These are phyloP conservation scores for Trichosporon asahii DNA, from an alignment of 1,284 basidiomycete genomes.

Conservation along the genomic window DNA sequence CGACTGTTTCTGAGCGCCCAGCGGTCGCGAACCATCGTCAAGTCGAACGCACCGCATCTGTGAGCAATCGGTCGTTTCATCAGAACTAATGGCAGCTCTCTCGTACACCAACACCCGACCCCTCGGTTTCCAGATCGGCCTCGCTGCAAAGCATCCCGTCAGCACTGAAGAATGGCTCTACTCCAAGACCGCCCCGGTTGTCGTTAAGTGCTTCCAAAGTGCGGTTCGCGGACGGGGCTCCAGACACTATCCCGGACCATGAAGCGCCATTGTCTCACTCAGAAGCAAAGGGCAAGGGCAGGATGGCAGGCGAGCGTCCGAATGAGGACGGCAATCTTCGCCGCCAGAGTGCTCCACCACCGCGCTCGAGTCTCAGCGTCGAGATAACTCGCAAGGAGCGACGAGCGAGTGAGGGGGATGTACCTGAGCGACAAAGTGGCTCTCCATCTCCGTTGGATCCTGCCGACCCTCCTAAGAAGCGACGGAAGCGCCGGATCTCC, in stretches of 20 bases:
- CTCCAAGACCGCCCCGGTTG: background rate
- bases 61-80: background rate
- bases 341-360: background rate
- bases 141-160: background rate
- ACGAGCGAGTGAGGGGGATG: background rate
- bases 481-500: background rate
- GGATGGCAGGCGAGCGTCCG: constrained; percentile 28
- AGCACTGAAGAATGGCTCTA: background rate
- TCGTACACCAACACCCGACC: background rate
- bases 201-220: constrained; percentile 1
- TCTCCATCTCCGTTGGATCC: background rate
- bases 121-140: background rate
- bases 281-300: constrained; percentile 25
- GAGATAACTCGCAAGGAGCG: constrained; percentile 17
- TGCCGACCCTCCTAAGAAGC: background rate
- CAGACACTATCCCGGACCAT: background rate
- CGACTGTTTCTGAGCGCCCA: background rate
- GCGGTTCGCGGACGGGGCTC: background rate
- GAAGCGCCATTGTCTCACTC: background rate
- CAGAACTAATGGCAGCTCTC: background rate
- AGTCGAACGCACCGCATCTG: background rate
- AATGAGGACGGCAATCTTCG: background rate
- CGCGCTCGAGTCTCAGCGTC: constrained; percentile 8
- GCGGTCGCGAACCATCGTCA: background rate
- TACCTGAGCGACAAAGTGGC: background rate